Conservation (phyloP, 768 basidiomycete species). For the Gloeopeniophorella convolvens region DNA sequence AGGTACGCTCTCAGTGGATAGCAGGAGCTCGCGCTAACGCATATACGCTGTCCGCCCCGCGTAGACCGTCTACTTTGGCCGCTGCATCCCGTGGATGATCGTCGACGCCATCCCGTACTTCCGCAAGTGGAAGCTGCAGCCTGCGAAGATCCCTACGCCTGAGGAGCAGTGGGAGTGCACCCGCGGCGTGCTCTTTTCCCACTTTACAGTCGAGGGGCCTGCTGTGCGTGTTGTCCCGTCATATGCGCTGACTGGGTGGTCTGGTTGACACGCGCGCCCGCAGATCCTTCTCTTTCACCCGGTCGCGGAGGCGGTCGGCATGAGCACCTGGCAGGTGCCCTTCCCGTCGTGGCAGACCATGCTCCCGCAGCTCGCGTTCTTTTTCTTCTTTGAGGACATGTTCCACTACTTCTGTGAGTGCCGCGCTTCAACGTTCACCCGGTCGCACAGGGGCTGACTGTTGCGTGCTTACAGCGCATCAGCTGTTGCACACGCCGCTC, state of each 20-base stretch:
- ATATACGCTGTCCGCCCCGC: neutral
- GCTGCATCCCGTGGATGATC: conserved; percentile 91
- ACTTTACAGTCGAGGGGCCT: conserved; percentile 93
- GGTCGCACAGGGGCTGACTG: neutral
- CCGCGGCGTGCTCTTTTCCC: conserved; percentile 87
- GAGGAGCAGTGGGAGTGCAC: conserved; percentile 94
- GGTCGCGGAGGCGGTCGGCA: conserved; percentile 78
- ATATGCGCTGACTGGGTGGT: neutral
- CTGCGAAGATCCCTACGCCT: conserved; percentile 70
- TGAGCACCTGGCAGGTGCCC: conserved; percentile 90
- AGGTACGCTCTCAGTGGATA: too few species aligned
- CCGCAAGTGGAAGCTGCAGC: conserved; percentile 88
- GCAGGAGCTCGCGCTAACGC: too few species aligned
- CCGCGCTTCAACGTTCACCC: neutral
- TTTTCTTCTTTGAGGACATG: conserved; percentile 94
- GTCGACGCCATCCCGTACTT: conserved; percentile 94
- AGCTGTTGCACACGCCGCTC: conserved; percentile 75
- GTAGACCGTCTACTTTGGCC: conserved; percentile 94
- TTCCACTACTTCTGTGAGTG: conserved; percentile 82
- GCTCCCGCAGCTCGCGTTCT: conserved; percentile 71
- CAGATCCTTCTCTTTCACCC: conserved; percentile 93
- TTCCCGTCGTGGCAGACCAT: conserved; percentile 71
- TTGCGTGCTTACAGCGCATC: conserved; percentile 55
- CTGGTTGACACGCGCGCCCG: neutral
- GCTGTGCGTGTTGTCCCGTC: conserved; percentile 47